Conservation (phyloP, 1,284 basidiomycete species). For the Cronartium quercuum region DNA sequence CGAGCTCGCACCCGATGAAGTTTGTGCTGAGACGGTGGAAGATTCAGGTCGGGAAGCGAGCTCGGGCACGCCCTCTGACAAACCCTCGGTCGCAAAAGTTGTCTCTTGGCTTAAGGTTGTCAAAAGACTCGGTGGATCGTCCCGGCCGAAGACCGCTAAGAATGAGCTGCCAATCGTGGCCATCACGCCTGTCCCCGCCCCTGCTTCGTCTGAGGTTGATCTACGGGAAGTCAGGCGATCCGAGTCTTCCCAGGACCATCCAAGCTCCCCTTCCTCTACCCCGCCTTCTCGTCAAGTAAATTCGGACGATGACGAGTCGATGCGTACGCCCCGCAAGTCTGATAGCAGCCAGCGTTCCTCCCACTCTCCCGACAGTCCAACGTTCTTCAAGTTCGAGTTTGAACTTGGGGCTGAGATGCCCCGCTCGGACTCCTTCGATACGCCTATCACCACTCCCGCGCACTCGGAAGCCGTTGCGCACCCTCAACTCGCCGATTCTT, state of each 20-base stretch:
- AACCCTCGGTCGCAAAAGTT: constrained; percentile 42
- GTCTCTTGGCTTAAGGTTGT: constrained; percentile 44
- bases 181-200: neutral
- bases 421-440: constrained; percentile 41
- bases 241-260: neutral
- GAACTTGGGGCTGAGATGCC: constrained; percentile 42
- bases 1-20: constrained; percentile 27
- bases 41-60: neutral
- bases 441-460: constrained; percentile 37
- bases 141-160: neutral
- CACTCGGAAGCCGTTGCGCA: neutral
- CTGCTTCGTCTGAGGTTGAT: neutral
- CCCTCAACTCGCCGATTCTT: neutral
- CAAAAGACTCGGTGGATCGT: constrained; percentile 15
- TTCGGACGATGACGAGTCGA: constrained; percentile 28
- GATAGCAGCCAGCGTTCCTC: constrained; percentile 8
- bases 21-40: constrained; percentile 14
- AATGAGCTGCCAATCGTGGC: neutral
- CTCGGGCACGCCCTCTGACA: neutral
- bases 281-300: neutral
- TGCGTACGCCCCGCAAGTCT: constrained; percentile 21
- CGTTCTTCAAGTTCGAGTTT: constrained; percentile 42
- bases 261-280: neutral
- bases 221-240: neutral
- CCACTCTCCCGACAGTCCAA: constrained; percentile 39